A percentile compares a stretch with the other conserved stretches of the same genome.
These are phyloP conservation scores for Neonectria ditissima DNA, from an alignment of 2,329 filamentous ascomycete genomes.

Conservation along the genomic window DNA sequence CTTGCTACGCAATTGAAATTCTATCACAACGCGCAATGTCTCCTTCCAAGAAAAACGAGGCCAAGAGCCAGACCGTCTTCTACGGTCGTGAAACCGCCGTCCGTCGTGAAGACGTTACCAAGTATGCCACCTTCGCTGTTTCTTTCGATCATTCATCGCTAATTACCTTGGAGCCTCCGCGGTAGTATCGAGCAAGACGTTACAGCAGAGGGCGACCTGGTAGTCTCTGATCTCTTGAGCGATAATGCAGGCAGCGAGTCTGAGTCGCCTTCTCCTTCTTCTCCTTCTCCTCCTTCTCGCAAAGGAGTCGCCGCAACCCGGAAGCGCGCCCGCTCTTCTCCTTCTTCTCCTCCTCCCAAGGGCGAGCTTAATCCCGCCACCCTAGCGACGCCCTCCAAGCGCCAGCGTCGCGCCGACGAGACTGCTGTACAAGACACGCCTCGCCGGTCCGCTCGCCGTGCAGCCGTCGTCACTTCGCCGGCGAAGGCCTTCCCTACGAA, in stretches of 20 bases:
- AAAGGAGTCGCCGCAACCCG: not conserved
- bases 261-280: not conserved
- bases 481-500: not conserved
- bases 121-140: constrained; percentile 18
- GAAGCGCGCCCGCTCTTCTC: constrained; percentile 24
- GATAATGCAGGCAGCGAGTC: constrained; percentile 22
- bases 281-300: not conserved
- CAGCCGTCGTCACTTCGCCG: not conserved
- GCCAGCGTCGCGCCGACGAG: constrained; percentile 8
- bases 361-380: not conserved
- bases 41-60: not conserved
- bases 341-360: not conserved
- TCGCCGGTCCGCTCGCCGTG: constrained; percentile 34
- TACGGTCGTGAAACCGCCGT: constrained; percentile 35
- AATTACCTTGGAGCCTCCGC: constrained; percentile 19
- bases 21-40: constrained; percentile 29
- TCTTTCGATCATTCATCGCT: not conserved
- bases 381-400: constrained; percentile 23
- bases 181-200: constrained; percentile 29
- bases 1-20: too few species aligned
- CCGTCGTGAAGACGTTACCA: constrained; percentile 22
- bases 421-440: not conserved
- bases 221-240: constrained; percentile 26
- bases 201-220: constrained; percentile 23
- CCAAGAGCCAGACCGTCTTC: constrained; percentile 36